Evolutionary conservation across 148 eudicot genomes (phyloP), one percentile per base, ranked within the genome.

Genomic region (Beta vulgaris): DNA sequence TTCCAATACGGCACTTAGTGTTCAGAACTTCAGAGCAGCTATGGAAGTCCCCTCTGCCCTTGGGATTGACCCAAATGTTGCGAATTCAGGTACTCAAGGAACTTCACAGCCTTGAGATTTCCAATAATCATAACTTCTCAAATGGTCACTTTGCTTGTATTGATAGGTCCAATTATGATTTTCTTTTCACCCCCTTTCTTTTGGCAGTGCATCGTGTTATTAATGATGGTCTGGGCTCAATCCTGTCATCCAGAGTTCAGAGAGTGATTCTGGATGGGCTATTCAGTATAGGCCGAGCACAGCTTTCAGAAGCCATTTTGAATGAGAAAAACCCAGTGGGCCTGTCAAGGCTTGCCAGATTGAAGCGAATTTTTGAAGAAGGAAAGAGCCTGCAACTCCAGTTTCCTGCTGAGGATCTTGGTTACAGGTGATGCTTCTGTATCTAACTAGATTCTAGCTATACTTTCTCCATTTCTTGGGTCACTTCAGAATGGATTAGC

Each of bases 391-490:
- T 95, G 80, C 99, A 95, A 82, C 91, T 95, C 48, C 98, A 95
- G 81, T 95, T 95, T 71, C 99, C 97, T 67, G 99, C 97, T n/a
- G 99, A 92, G 81, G 99, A 95, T 85, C 90, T 95, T 35, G 99
- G 99, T 79, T 95, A 90, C 84, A 86, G 98, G 99, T 90, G 81
- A n/a, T 39, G 23, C 37, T 60, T n/a, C 68, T 25, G 34, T 10
- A 19, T 34, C 73, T 23, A 53, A 3, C 29, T 59, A 58, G 19
- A 13, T 59, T 65, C 54, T 19, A 48, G 31, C 34, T 70, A 26
- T 51, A 16, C 14, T 37, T n/a, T 51, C 57, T 51, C 8, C 57
- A 19, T 0, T 54, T 5, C 23, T 44, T 73, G 57, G 23, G 29
- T 34, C 15, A 54, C 46, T 58, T n/a, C 23, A 39, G 40, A 32